Conservation (phyloP, 495 filamentous ascomycete species). For the Aspergillus panamensis region DNA sequence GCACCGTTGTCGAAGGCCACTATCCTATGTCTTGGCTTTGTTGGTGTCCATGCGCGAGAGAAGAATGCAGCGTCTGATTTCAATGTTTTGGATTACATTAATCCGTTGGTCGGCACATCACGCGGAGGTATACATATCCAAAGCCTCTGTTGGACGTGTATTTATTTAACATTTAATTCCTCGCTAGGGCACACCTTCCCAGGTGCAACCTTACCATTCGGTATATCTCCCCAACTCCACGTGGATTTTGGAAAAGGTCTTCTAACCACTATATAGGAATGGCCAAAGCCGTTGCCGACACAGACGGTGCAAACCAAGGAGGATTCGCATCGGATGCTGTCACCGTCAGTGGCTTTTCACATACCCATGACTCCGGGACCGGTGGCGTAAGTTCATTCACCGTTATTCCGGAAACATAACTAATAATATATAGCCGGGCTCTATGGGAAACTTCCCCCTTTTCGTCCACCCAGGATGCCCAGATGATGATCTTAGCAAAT, state of each 20-base stretch:
- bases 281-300: constrained; percentile 76
- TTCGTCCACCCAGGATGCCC: constrained; percentile 66
- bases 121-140: constrained; percentile 49
- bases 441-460: constrained; percentile 71
- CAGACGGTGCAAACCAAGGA: constrained; percentile 61
- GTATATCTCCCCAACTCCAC: constrained; percentile 23
- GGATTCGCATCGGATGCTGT: constrained; percentile 68
- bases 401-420: not conserved
- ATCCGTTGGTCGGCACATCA: constrained; percentile 57
- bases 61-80: not conserved
- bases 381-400: constrained; percentile 57
- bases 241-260: not conserved
- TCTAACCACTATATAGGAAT: constrained; percentile 46
- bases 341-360: constrained; percentile 63
- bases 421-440: constrained; percentile 28
- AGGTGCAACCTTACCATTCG: constrained; percentile 70
- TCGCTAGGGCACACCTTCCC: constrained; percentile 66
- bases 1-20: not conserved
- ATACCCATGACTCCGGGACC: constrained; percentile 70
- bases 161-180: not conserved
- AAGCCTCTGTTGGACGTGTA: not conserved
- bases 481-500: constrained; percentile 58
- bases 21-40: not conserved
- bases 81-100: constrained; percentile 43
- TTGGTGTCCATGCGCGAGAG: not conserved